Evolutionary conservation across 345 rosid species (phyloP), one percentile per base, ranked within the genome.

Genomic region (Geranium brycei): DNA sequence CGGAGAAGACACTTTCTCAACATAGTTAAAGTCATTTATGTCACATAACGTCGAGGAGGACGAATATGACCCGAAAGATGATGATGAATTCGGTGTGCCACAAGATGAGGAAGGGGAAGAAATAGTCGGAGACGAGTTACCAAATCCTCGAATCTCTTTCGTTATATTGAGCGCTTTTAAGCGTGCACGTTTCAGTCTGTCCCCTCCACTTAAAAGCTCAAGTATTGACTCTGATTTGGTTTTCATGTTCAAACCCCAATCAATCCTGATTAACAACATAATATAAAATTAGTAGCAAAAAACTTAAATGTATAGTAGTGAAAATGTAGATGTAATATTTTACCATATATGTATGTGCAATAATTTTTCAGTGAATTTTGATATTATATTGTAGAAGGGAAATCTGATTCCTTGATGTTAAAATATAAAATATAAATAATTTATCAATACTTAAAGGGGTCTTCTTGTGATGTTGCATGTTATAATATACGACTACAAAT

Each of bases 101-200:
- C 75, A 51, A 31, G 74, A 32, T 3, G 69, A n/a, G 7, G 75
- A 61, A 0, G 62, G 32, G 2, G 76, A 40, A 8, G 78, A 28
- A 6, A 72, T 38, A 38, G 62, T 60, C 12, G 51, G 28, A n/a
- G 60, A 2, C 12, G 32, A n/a, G 23, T 59, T 79, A 4, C 84
- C 88, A 31, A 84, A 84, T 17, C 88, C 88, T 63, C 72, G 76
- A 41, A 84, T 84, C 68, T 76, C 88, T 62, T 72, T 79, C 1
- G 84, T 79, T 60, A 76, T 67, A 68, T 63, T 81, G 0, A 81
- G 69, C 32, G 86, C 84, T 68, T 76, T 81, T 10, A 76, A 38
- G 40, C 84, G 75, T 5, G 82, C 88, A 38, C 63, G 63, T 69
- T 62, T 76, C 2, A 81, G 70, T 0, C 70, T 35, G 28, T 58